phyloP scores from a whole-genome alignment of 23 red algal species.

The Gracilaria gracilis region DNA sequence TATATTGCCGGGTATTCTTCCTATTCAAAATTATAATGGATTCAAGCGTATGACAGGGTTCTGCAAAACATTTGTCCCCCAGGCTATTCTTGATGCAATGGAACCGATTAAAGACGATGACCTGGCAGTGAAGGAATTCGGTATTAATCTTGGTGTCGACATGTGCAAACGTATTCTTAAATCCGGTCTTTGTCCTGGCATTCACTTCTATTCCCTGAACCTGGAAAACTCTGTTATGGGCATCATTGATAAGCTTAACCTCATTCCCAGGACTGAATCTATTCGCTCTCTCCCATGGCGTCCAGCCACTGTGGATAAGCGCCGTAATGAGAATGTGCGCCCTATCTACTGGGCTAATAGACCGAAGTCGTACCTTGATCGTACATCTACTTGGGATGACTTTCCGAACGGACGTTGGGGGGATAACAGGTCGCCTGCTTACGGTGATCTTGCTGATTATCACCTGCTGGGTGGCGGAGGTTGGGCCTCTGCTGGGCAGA shows the following conservation, averaged over 20 bases:
- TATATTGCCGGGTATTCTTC: constrained; percentile 97
- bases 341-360: constrained; percentile 99
- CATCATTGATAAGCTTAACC: constrained; percentile 88
- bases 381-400: constrained; percentile 96
- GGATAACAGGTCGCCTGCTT: constrained; percentile 88
- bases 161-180: constrained; percentile 97
- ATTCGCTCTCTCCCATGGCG: constrained; percentile 99
- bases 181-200: constrained; percentile 83
- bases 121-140: constrained; percentile 94
- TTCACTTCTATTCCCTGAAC: constrained; percentile 99
- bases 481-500: constrained; percentile 70
- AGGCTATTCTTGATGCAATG: constrained; percentile 76
- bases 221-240: constrained; percentile 94
- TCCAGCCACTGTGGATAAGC: constrained; percentile 90
- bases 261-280: constrained; percentile 90
- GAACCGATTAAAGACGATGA: constrained; percentile 96
- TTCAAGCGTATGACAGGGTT: constrained; percentile 99
- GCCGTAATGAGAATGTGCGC: constrained; percentile 92
- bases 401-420: constrained; percentile 98
- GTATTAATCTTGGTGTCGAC: constrained; percentile 83
- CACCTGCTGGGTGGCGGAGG: constrained; percentile 90
- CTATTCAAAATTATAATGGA: constrained; percentile 94
- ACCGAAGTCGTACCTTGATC: constrained; percentile 91
- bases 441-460: constrained; percentile 85
- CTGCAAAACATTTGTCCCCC: constrained; percentile 91